Conservation (phyloP, 306 rosid genomes). For the Glycine soja region DNA sequence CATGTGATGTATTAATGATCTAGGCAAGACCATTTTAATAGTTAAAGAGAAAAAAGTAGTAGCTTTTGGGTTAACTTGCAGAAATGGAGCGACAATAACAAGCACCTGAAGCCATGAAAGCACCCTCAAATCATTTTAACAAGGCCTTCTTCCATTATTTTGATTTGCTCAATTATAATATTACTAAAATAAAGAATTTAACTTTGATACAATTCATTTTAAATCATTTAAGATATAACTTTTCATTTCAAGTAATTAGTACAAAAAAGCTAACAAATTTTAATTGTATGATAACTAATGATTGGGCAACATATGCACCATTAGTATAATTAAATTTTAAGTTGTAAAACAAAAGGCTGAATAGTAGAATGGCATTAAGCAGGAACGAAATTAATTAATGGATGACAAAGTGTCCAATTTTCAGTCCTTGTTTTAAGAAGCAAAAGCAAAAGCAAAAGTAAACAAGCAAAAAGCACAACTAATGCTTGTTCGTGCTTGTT, state of each 20-base stretch:
- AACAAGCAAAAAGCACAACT: background rate
- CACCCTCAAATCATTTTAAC: background rate
- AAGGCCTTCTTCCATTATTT: background rate
- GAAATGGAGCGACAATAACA: background rate
- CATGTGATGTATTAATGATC: slow-evolving; percentile 17
- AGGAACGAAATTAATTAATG: background rate
- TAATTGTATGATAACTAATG: too few relatives aligned
- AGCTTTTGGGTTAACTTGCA: slow-evolving; percentile 20
- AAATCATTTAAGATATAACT: background rate
- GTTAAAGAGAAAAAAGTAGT: background rate
- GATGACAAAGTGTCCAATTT: slow-evolving; percentile 3
- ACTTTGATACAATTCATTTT: background rate
- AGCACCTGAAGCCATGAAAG: slow-evolving; percentile 8
- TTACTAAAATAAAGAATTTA: background rate
- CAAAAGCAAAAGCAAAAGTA: slow-evolving; percentile 20
- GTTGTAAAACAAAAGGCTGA: background rate
- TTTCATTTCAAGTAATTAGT: background rate
- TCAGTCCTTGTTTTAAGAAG: background rate
- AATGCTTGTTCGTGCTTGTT: background rate
- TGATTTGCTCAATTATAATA: background rate
- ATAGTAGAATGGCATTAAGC: background rate
- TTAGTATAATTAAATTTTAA: too few relatives aligned
- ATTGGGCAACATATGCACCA: too few relatives aligned
- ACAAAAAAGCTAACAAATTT: too few relatives aligned
- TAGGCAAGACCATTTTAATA: background rate